Percentiles rank a stretch among this genome's conserved stretches.
Conservation (phyloP, 306 rosid species). For the Fagus sylvatica region DNA sequence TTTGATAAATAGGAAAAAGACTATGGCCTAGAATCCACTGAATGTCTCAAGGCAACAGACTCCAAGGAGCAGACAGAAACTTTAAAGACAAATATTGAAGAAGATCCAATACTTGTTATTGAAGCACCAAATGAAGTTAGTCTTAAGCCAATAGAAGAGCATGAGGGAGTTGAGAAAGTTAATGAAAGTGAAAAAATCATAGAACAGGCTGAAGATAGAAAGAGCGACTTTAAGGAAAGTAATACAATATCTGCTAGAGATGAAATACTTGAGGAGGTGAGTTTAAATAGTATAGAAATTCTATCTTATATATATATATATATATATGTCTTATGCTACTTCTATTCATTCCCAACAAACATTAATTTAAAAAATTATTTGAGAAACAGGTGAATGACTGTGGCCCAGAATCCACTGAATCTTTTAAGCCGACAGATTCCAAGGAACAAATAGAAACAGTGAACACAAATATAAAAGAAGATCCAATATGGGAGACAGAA, state of each 20-base stretch:
- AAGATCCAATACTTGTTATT: not conserved
- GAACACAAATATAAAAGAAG: not conserved
- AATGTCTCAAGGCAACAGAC: not conserved
- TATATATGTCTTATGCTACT: too few species aligned
- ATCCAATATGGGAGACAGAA: not conserved
- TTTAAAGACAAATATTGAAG: not conserved
- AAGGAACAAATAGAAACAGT: not conserved
- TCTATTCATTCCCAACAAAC: too few species aligned
- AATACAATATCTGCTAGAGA: not conserved
- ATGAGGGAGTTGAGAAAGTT: not conserved
- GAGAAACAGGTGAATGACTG: constrained; percentile 11
- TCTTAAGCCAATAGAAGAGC: not conserved
- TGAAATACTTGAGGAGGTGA: not conserved
- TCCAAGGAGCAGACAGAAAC: not conserved
- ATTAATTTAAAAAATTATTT: too few species aligned
- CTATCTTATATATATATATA: too few species aligned
- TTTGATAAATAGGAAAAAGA: not conserved
- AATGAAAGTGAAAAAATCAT: not conserved
- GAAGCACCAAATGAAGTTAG: too few species aligned
- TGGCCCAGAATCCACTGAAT: not conserved
- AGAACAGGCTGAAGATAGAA: not conserved
- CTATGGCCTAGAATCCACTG: not conserved
- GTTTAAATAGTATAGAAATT: not conserved
- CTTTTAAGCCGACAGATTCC: not conserved
- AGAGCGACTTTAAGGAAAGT: not conserved